These are phyloP conservation scores for Gaeumannomyces tritici DNA, from an alignment of 2,329 filamentous ascomycete species.

Conservation along the genomic window DNA sequence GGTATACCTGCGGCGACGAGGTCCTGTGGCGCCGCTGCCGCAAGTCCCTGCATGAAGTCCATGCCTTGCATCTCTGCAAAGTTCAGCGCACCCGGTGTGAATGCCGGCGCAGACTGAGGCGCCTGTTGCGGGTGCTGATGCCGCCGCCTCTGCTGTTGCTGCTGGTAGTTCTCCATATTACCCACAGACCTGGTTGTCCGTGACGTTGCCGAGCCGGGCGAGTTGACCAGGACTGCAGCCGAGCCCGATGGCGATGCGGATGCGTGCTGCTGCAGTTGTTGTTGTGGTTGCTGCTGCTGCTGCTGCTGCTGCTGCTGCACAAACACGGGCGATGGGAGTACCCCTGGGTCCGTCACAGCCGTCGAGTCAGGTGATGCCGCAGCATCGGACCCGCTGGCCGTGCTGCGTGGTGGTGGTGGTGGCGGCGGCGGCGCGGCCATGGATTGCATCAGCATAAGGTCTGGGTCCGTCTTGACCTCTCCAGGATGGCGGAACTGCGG, in stretches of 20 bases:
- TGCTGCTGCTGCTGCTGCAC: conserved; percentile 18
- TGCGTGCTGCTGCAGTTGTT: conserved; percentile 18
- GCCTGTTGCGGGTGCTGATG: conserved; percentile 20
- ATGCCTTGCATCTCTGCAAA: conserved; percentile 41
- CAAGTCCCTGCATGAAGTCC: conserved; percentile 43
- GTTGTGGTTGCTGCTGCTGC: conserved; percentile 22
- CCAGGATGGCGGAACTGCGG: conserved; percentile 17
- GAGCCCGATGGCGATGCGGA: conserved; percentile 11
- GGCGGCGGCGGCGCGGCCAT: neutral
- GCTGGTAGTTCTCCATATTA: neutral
- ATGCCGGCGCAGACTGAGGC: conserved; percentile 4
- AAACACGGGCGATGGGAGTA: conserved; percentile 18
- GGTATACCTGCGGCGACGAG: conserved; percentile 14
- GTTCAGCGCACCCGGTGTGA: conserved; percentile 18
- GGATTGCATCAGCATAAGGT: conserved; percentile 11
- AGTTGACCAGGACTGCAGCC: conserved; percentile 20
- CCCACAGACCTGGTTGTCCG: neutral
- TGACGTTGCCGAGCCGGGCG: neutral
- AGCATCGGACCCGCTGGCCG: conserved; percentile 24
- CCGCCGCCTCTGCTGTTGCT: conserved; percentile 18
- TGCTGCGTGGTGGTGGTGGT: conserved; percentile 18
- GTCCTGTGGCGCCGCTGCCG: conserved; percentile 12
- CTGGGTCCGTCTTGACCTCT: conserved; percentile 26
- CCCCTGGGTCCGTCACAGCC: conserved; percentile 9
- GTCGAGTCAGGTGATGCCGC: conserved; percentile 12